Evolutionary conservation across 192 early-diverging fungal genomes (phyloP).

Genomic region (Coemansia sp.): DNA sequence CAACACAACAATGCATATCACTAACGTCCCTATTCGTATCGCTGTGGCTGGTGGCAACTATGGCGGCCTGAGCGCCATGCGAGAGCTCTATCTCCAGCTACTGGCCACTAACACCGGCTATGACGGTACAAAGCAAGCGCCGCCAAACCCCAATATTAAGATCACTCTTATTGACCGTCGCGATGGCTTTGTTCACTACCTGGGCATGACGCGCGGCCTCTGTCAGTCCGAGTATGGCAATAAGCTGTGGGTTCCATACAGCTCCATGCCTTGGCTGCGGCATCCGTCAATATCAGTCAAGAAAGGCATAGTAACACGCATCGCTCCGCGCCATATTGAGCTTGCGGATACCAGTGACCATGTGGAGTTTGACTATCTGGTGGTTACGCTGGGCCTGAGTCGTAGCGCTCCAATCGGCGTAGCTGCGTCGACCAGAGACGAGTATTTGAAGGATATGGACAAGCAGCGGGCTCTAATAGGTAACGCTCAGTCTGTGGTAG

Average conservation of each 20-base stretch:
- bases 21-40: conserved; percentile 29
- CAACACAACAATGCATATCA: conserved; percentile 20
- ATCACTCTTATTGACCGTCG: conserved; percentile 44
- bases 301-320: conserved; percentile 26
- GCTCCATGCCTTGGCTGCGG: conserved; percentile 33
- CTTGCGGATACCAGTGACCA: conserved; percentile 23
- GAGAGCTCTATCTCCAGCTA: conserved; percentile 34
- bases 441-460: conserved; percentile 26
- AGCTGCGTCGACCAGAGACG: conserved; percentile 19
- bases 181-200: conserved; percentile 43
- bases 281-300: conserved; percentile 32
- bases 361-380: conserved; percentile 46
- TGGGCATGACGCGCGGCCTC: conserved; percentile 39
- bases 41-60: conserved; percentile 50
- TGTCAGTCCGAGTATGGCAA: conserved; percentile 26
- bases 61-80: conserved; percentile 35
- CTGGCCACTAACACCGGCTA: conserved; percentile 37
- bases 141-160: conserved; percentile 31
- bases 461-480: conserved; percentile 29
- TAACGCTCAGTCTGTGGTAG: conserved; percentile 56
- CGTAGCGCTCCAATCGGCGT: conserved; percentile 41
- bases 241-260: conserved; percentile 39
- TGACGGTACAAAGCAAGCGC: conserved; percentile 39
- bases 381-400: conserved; percentile 35
- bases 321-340: conserved; percentile 23